These are phyloP conservation scores for Hyphopichia khmerensis DNA, from an alignment of 1,139 yeast genomes.

Conservation along the genomic window DNA sequence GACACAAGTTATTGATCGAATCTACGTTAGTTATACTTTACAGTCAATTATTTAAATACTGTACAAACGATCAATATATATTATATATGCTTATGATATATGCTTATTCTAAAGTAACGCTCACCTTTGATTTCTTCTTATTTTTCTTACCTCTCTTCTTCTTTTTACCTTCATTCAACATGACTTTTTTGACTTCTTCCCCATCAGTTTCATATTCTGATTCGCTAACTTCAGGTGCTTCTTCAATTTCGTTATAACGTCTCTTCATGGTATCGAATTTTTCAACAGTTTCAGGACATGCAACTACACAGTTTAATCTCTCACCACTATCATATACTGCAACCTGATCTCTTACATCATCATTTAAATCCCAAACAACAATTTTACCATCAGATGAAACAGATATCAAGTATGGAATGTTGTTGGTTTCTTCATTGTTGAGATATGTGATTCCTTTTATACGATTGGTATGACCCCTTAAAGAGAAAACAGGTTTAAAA, in stretches of 20 bases:
- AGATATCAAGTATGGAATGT: slow-evolving; percentile 59
- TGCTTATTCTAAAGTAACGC: slow-evolving; percentile 53
- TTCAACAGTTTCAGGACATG: slow-evolving; percentile 79
- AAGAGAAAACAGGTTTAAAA: slow-evolving; percentile 50
- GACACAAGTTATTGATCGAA: no score
- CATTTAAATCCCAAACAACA: slow-evolving; percentile 79
- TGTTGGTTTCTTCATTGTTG: slow-evolving; percentile 36
- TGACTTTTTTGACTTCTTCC: slow-evolving; percentile 49
- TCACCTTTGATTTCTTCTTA: slow-evolving; percentile 37
- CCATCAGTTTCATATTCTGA: slow-evolving; percentile 69
- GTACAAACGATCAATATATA: no score
- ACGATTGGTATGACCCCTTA: slow-evolving; percentile 82
- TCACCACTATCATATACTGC: slow-evolving; percentile 95
- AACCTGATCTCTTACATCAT: slow-evolving; percentile 60
- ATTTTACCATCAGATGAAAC: slow-evolving; percentile 92
- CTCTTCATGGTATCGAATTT: slow-evolving; percentile 70
- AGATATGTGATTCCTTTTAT: slow-evolving; percentile 72
- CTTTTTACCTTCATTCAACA: slow-evolving; percentile 41
- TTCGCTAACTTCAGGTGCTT: slow-evolving; percentile 41
- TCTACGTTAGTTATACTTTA: no score
- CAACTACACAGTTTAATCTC: slow-evolving; percentile 80
- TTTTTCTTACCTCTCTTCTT: slow-evolving; percentile 41
- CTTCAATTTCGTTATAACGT: slow-evolving; percentile 44
- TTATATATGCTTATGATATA: no score
- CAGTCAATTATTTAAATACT: no score